These are phyloP conservation scores for Limnanthes douglasii DNA, from an alignment of 345 rosid genomes.

Conservation along the genomic window DNA sequence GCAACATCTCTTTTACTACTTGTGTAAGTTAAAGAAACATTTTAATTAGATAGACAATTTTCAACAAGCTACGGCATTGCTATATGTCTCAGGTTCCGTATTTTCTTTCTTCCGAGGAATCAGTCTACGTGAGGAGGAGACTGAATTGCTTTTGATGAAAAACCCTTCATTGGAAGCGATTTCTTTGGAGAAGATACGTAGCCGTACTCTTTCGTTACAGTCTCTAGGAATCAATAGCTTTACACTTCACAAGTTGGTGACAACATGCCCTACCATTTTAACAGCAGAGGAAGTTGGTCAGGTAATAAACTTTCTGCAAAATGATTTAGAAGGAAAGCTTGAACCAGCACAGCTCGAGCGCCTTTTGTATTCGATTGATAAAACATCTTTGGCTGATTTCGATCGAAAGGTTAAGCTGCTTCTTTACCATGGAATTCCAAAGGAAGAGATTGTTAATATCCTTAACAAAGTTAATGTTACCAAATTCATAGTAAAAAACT, in stretches of 20 bases:
- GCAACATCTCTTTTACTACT: too few relatives aligned
- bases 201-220: conserved; percentile 26
- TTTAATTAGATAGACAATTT: too few relatives aligned
- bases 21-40: too few relatives aligned
- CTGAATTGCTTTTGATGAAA: conserved; percentile 15
- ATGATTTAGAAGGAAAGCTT: conserved; percentile 30
- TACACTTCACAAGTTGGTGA: conserved; percentile 31
- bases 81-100: conserved; percentile 32
- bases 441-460: conserved; percentile 35
- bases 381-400: conserved; percentile 36
- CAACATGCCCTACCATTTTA: conserved; percentile 31
- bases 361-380: conserved; percentile 22
- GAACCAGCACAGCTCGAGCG: conserved; percentile 35
- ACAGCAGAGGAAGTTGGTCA: conserved; percentile 33
- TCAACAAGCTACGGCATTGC: too few relatives aligned
- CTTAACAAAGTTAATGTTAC: conserved; percentile 46
- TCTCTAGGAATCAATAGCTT: conserved; percentile 32
- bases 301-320: conserved; percentile 22
- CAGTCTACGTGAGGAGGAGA: conserved; percentile 28
- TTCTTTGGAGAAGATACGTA: conserved; percentile 20
- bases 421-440: conserved; percentile 26
- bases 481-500: conserved; percentile 39
- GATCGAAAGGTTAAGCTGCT: conserved; percentile 39
- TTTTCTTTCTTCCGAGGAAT: conserved; percentile 23
- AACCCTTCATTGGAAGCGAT: conserved; percentile 22